A percentile compares a stretch with the other conserved stretches of the same genome.
phyloP scores from a whole-genome alignment of 2,329 filamentous ascomycete species.

The Exophiala mesophila region DNA sequence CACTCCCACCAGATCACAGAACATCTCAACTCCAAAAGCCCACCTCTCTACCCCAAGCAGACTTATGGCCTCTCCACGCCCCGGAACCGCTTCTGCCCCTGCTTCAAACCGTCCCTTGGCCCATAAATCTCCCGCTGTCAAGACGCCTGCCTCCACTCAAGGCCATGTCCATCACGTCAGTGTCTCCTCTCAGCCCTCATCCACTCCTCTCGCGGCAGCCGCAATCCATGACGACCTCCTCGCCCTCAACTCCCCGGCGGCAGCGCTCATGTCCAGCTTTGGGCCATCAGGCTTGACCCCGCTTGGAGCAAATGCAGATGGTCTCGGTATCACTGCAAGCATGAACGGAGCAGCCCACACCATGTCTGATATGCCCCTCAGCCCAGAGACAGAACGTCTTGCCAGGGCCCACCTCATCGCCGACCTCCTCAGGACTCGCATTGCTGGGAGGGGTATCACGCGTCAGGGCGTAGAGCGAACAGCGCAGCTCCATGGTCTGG shows the following conservation, averaged over 20 bases:
- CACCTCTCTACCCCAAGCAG: conserved; percentile 41
- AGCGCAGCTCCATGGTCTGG: conserved; percentile 40
- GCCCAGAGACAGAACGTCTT: conserved; percentile 39
- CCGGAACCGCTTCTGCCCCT: conserved; percentile 34
- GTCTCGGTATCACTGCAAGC: conserved; percentile 38
- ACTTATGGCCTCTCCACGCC: conserved; percentile 40
- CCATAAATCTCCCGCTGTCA: conserved; percentile 41
- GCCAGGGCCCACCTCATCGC: conserved; percentile 40
- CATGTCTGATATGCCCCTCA: conserved; percentile 35
- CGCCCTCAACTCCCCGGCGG: conserved; percentile 42
- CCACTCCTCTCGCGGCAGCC: conserved; percentile 38
- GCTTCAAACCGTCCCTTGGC: conserved; percentile 36
- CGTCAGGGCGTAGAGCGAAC: conserved; percentile 41
- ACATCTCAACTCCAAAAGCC: conserved; percentile 29
- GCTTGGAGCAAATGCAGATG: conserved; percentile 18
- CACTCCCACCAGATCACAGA: conserved; percentile 34
- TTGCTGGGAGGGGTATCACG: conserved; percentile 41
- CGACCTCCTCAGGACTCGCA: conserved; percentile 36
- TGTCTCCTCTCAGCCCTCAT: conserved; percentile 38
- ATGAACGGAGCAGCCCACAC: conserved; percentile 38
- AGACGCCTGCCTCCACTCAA: conserved; percentile 37
- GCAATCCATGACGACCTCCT: conserved; percentile 38
- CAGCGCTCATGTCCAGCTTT: conserved; percentile 32
- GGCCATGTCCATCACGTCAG: conserved; percentile 32
- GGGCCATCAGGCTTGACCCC: conserved; percentile 24